A percentile compares a stretch with the other conserved stretches of the same genome.
Conservation (phyloP, 495 filamentous ascomycete species). For the Aspergillus coremiiformis region DNA sequence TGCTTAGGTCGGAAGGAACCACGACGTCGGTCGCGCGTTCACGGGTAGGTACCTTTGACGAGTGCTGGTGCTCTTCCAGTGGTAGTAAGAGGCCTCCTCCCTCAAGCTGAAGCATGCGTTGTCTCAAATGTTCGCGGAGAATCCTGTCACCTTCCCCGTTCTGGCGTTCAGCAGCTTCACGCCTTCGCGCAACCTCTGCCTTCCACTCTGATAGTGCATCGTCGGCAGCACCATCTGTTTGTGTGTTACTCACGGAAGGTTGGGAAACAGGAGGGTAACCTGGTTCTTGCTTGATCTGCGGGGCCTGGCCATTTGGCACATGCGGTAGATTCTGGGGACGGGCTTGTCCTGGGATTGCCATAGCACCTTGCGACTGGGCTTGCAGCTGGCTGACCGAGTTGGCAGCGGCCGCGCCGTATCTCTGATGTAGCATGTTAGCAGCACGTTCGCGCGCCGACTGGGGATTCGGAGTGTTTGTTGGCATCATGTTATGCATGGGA, state of each 20-base stretch:
- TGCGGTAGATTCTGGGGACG: conserved; percentile 35
- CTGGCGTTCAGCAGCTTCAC: conserved; percentile 53
- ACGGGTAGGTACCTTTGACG: conserved; percentile 15
- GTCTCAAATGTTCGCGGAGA: conserved; percentile 36
- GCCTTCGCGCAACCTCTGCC: conserved; percentile 46
- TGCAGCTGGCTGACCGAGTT: conserved; percentile 62
- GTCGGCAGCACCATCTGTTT: conserved; percentile 67
- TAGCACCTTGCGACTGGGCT: conserved; percentile 30
- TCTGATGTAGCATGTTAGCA: conserved; percentile 55
- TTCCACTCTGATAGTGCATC: conserved; percentile 49
- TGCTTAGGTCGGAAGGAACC: background rate
- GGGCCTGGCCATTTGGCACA: conserved; percentile 38
- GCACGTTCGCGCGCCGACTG: conserved; percentile 60
- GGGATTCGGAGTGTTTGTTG: conserved; percentile 32
- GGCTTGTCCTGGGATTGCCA: conserved; percentile 38
- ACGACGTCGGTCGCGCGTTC: conserved; percentile 1
- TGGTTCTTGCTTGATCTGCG: conserved; percentile 43
- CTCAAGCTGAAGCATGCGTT: conserved; percentile 62
- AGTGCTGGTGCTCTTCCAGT: conserved; percentile 30
- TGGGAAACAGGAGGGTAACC: conserved; percentile 37
- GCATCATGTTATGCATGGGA: conserved; percentile 29
- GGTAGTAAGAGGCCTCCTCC: conserved; percentile 78
- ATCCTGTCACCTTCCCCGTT: conserved; percentile 51
- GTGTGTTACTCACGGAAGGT: conserved; percentile 38
- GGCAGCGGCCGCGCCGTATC: conserved; percentile 64